A percentile compares a stretch with the other conserved stretches of the same genome.
Conservation (phyloP, 2,329 filamentous ascomycete species). For the Helminthosporium solani region DNA sequence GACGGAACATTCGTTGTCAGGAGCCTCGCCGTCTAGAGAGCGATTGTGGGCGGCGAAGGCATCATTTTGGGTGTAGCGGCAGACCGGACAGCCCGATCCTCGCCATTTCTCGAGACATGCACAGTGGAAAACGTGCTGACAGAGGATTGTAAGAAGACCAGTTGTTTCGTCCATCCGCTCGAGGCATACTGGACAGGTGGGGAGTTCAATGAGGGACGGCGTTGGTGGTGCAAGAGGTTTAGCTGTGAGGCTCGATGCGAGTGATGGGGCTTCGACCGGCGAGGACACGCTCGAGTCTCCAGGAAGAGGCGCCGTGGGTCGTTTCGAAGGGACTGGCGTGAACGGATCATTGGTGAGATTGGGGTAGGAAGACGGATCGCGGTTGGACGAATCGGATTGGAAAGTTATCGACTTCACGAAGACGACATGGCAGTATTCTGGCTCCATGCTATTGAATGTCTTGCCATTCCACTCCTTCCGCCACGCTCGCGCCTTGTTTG, state of each 20-base stretch:
- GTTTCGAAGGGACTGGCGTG: slow-evolving; percentile 53
- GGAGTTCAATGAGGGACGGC: slow-evolving; percentile 82
- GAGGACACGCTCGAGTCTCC: slow-evolving; percentile 33
- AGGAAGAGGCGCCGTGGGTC: slow-evolving; percentile 39
- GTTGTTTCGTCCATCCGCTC: slow-evolving; percentile 99
- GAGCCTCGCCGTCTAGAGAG: slow-evolving; percentile 42
- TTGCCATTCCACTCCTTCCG: slow-evolving; percentile 87
- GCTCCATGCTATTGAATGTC: slow-evolving; percentile 89
- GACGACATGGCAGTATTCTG: slow-evolving; percentile 91
- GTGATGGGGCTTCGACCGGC: slow-evolving; percentile 32
- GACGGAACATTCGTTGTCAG: slow-evolving; percentile 72
- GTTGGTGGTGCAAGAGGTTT: slow-evolving; percentile 73
- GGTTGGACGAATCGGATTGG: slow-evolving; percentile 58
- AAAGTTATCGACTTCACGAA: slow-evolving; percentile 93
- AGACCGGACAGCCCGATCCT: slow-evolving; percentile 90
- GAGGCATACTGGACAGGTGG: slow-evolving; percentile 93
- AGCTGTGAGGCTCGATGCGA: slow-evolving; percentile 52
- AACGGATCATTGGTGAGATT: slow-evolving; percentile 66
- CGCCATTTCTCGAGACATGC: slow-evolving; percentile 96
- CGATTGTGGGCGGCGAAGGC: slow-evolving; percentile 31
- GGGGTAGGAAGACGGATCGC: slow-evolving; percentile 55
- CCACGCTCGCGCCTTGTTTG: slow-evolving; percentile 74
- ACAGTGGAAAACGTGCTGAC: slow-evolving; percentile 97
- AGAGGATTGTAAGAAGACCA: slow-evolving; percentile 90
- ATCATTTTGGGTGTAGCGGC: slow-evolving; percentile 77